Evolutionary conservation across 2,329 filamentous ascomycete species (phyloP), one percentile per base, ranked within the genome.

Genomic region (Penicillium crustosum): DNA sequence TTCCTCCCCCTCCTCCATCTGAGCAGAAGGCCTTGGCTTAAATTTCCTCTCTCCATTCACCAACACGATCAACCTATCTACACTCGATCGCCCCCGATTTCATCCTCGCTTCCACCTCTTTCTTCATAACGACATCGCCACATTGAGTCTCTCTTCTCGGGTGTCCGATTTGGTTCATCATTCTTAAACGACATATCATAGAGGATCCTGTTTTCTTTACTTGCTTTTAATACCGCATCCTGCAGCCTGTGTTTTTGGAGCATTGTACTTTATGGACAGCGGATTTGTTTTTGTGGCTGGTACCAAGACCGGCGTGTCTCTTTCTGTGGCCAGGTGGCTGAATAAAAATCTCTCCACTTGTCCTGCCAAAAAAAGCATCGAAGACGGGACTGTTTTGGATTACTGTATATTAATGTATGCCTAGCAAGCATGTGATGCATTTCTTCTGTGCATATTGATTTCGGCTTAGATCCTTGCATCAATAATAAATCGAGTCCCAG

Each of bases 111-210:
- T 62, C 66, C 35, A 50, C 61, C 44, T 52, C 55, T 65, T 58
- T 63, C 55, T 58, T 55, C 48, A 62, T 67, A 64, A 55, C 61
- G 64, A 33, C 36, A 42, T 42, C 62, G 62, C 65, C 63, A 66
- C 66, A 60, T 68, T 62, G 63, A 66, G 59, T 72, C 67, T 75
- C 70, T 73, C 68, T 74, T 73, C 71, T 73, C 68, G 63, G 73
- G 72, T 73, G 72, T 75, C 74, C 61, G 70, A 69, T 68, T 62
- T 66, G 65, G 68, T 63, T 70, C 62, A 66, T 70, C 58, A 68
- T 68, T 66, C 57, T 69, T 65, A 65, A 66, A 69, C 66, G 64
- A 68, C 71, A 72, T 71, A 64, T 67, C 70, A 74, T 73, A 73
- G 71, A 73, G 67, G 64, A 69, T 62, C 39, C 44, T 58, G 58